phyloP scores from a whole-genome alignment of 495 filamentous ascomycete species.

The Penicillium macrosclerotiorum region DNA sequence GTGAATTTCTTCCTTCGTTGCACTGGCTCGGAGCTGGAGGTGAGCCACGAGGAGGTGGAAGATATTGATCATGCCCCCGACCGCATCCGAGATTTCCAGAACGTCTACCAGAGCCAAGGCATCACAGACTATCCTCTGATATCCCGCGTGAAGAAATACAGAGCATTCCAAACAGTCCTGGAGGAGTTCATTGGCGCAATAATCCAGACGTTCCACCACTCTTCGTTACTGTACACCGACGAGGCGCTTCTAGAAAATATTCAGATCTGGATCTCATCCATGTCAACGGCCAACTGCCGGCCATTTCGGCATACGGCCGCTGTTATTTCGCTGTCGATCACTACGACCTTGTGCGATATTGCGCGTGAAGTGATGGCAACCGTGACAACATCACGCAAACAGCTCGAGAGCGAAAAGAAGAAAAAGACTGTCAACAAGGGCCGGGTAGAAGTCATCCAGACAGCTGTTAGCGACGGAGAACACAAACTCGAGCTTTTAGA shows the following conservation, averaged over 20 bases:
- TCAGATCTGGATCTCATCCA: conserved; percentile 76
- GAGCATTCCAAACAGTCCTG: conserved; percentile 72
- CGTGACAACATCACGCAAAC: conserved; percentile 71
- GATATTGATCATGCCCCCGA: conserved; percentile 79
- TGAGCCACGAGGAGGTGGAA: conserved; percentile 74
- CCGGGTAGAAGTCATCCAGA: conserved; percentile 64
- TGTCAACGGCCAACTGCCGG: conserved; percentile 78
- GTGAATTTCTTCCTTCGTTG: conserved; percentile 86
- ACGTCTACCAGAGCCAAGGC: conserved; percentile 72
- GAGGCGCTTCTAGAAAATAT: conserved; percentile 77
- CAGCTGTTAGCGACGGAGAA: conserved; percentile 63
- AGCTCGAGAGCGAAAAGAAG: conserved; percentile 77
- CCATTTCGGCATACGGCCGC: conserved; percentile 94
- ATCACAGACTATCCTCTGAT: conserved; percentile 92
- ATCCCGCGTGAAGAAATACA: conserved; percentile 67
- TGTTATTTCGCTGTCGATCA: conserved; percentile 71
- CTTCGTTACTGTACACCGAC: conserved; percentile 72
- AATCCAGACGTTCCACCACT: conserved; percentile 70
- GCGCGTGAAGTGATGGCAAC: conserved; percentile 62
- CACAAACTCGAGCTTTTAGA: conserved; percentile 62
- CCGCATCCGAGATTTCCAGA: conserved; percentile 72
- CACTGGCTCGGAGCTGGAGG: conserved; percentile 72
- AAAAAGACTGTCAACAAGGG: conserved; percentile 75
- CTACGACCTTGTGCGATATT: conserved; percentile 64
- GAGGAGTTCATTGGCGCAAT: conserved; percentile 73